Conservation (phyloP, 2,329 filamentous ascomycete genomes). For the Chaetomiaceae sp. region DNA sequence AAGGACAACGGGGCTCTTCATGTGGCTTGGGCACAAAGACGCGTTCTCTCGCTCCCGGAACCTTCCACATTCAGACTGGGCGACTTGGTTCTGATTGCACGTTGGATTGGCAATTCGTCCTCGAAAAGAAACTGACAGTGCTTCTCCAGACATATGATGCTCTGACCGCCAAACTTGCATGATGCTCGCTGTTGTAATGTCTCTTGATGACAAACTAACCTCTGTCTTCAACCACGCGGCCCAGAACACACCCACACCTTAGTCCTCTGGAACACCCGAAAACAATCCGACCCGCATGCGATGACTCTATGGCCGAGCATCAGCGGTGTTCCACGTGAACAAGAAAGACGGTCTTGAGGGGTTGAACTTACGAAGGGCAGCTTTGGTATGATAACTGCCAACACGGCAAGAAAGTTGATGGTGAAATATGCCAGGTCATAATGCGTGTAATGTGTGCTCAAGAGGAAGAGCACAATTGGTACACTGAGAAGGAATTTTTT, state of each 20-base stretch:
- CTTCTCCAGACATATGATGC: constrained; percentile 2
- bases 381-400: constrained; percentile 94
- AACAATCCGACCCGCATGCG: constrained; percentile 73
- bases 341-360: background rate
- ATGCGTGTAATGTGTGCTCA: constrained; percentile 98
- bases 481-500: constrained; percentile 98
- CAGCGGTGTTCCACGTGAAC: constrained; percentile 20
- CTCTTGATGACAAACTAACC: constrained; percentile 1
- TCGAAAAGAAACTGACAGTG: constrained; percentile 1
- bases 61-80: background rate
- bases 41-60: background rate
- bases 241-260: constrained; percentile 17
- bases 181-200: constrained; percentile 13
- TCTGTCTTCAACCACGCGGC: constrained; percentile 11
- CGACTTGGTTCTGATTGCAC: constrained; percentile 8
- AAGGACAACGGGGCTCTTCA: background rate
- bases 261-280: constrained; percentile 62
- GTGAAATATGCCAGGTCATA: constrained; percentile 96
- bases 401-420: constrained; percentile 90
- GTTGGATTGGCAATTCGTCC: constrained; percentile 5
- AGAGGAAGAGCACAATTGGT: constrained; percentile 86
- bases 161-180: constrained; percentile 2
- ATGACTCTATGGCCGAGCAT: constrained; percentile 55
- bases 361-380: constrained; percentile 74
- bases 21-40: background rate